Conservation (phyloP, 2,329 filamentous ascomycete genomes). For the Bipolaris cookei region DNA sequence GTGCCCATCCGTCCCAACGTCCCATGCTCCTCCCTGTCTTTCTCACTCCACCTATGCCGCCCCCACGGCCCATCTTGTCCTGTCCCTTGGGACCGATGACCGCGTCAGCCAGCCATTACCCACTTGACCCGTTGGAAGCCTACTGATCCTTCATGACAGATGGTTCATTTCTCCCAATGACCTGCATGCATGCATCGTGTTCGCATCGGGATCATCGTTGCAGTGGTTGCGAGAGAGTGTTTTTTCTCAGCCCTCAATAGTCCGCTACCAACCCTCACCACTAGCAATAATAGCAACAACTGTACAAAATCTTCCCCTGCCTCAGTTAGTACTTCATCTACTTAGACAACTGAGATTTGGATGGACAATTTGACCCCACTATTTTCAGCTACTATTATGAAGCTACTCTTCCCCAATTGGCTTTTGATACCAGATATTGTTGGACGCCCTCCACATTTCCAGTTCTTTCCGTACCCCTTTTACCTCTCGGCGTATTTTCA, state of each 20-base stretch:
- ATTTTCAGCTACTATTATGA: constrained; percentile 17
- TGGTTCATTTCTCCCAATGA: constrained; percentile 7
- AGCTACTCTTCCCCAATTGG: constrained; percentile 13
- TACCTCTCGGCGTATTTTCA: constrained; percentile 7
- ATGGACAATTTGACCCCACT: constrained; percentile 13
- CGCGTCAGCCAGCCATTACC: constrained; percentile 11
- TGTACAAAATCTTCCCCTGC: constrained; percentile 5
- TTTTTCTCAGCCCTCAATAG: constrained; percentile 18
- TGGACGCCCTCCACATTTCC: constrained; percentile 9
- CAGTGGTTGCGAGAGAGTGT: constrained; percentile 10
- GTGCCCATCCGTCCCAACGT: constrained; percentile 6
- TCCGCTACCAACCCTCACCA: constrained; percentile 11
- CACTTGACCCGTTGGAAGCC: constrained; percentile 14
- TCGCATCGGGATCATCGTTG: constrained; percentile 13
- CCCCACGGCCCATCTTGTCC: constrained; percentile 12
- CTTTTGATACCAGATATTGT: constrained; percentile 5
- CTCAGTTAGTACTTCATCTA: constrained; percentile 9
- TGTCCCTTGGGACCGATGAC: constrained; percentile 9
- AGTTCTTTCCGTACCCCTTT: constrained; percentile 10
- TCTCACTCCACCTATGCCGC: constrained; percentile 11
- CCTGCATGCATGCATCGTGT: constrained; percentile 15
- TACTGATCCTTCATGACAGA: constrained; percentile 21
- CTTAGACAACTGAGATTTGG: constrained; percentile 17
- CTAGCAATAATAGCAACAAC: constrained; percentile 4
- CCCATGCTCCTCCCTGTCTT: constrained; percentile 10